These are phyloP conservation scores for Jimgerdemannia flammicorona DNA, from an alignment of 192 early-diverging fungal species.

Conservation along the genomic window DNA sequence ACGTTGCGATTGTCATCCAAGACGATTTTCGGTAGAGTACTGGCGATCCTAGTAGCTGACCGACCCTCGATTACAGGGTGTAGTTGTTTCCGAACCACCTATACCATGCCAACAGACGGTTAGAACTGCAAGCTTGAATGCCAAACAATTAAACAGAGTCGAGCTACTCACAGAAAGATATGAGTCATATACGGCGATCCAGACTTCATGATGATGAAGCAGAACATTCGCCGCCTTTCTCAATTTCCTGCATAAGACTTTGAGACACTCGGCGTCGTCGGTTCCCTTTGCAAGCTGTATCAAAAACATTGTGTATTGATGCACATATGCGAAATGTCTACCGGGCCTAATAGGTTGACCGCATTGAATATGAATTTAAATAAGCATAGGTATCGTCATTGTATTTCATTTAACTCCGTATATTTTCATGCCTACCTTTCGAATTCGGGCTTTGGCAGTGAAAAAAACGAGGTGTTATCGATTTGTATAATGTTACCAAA, in stretches of 20 bases:
- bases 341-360: conserved; percentile 43
- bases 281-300: conserved; percentile 54
- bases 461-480: background rate
- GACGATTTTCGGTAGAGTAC: background rate
- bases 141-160: background rate
- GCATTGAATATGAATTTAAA: background rate
- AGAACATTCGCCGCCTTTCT: conserved; percentile 46
- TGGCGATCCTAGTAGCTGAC: background rate
- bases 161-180: conserved; percentile 36
- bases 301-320: conserved; percentile 62
- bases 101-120: background rate
- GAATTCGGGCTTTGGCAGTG: conserved; percentile 49
- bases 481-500: background rate
- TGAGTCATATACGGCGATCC: conserved; percentile 37
- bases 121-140: background rate
- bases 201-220: conserved; percentile 51
- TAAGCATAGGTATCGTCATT: background rate
- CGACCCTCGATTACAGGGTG: background rate
- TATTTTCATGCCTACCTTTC: conserved; percentile 46
- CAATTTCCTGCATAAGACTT: conserved; percentile 51
- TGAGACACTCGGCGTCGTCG: conserved; percentile 53
- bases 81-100: background rate
- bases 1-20: background rate
- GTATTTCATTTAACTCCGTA: background rate
- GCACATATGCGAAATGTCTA: conserved; percentile 72